Percentiles rank a stretch among this genome's conserved stretches.
Conservation (phyloP, 78 protist genomes). For the Dictyostelium firmibasis region DNA sequence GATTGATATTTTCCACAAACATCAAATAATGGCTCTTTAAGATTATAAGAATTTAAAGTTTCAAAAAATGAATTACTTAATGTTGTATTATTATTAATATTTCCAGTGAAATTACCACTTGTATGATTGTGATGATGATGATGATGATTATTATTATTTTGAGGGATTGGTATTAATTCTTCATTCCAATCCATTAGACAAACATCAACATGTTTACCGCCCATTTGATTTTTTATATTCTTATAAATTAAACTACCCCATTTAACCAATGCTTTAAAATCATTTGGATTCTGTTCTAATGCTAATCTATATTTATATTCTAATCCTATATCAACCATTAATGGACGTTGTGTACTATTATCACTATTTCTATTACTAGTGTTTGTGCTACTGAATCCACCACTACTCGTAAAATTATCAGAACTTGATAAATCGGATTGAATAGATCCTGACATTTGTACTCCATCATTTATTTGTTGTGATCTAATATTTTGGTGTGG, state of each 20-base stretch:
- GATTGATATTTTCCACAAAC: constrained; percentile 60
- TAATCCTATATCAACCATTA: constrained; percentile 33
- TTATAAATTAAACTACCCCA: constrained; percentile 59
- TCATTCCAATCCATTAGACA: constrained; percentile 71
- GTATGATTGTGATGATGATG: background rate
- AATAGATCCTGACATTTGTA: background rate
- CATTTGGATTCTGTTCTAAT: constrained; percentile 62
- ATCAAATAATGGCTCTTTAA: constrained; percentile 67
- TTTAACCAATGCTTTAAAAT: constrained; percentile 37
- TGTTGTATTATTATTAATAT: background rate
- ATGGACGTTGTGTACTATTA: background rate
- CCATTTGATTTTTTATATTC: constrained; percentile 31
- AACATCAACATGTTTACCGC: constrained; percentile 51
- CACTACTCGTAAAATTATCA: background rate
- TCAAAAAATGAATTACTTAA: constrained; percentile 36
- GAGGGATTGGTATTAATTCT: constrained; percentile 38
- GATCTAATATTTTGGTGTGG: background rate
- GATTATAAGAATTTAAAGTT: background rate
- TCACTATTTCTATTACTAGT: background rate
- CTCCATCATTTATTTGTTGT: background rate
- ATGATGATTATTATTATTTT: background rate
- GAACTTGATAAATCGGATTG: background rate
- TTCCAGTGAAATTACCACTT: background rate
- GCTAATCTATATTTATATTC: constrained; percentile 39
- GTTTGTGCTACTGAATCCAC: background rate